Base-by-base conservation (phyloP, 495 filamentous ascomycete species). In the Hypoxylon subgilvum region DNA sequence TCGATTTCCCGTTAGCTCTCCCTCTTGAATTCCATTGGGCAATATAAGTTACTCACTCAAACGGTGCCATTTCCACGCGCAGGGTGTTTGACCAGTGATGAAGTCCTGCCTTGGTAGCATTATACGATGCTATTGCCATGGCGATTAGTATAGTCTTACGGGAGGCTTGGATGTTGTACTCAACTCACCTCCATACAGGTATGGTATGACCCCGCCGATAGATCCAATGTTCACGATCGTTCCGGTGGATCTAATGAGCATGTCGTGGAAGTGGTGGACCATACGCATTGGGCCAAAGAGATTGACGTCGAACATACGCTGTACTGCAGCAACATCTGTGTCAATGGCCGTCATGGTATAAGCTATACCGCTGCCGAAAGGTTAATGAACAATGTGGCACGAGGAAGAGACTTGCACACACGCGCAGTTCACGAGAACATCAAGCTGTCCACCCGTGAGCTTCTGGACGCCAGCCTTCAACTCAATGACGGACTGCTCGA, bases 271-370 rank as follows among this genome's bases (percentile, higher is more conserved):
- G 9, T 55, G 22, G n/a, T 62, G 65, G 0, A 73, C 62, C 71
- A 71, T 71, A 10, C 67, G 44, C 71, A 73, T 73, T 0, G 71
- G 69, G 0, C 71, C 71, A 43, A 73, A 70, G 7, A 73, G 53
- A 25, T 73, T 73, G n/a, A 73, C 69, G 1, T 25, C 59, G 28
- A 69, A 73, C 71, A 73, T 73, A 8, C 51, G 48, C 31, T 70
- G 31, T 0, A 69, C 65, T 0, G 23, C 23, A 1, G 1, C 5
- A 4, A 70, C 51, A 12, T 73, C 67, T 0, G 69, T 70, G 42
- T 73, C 71, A 1, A 58, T 60, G 0, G 65, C 67, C 1, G 71
- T 52, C 71, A 73, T 73, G 0, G 66, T 72, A 31, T 73, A 73
- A 10, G 18, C 62, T 59, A 36, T 5, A 18, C 52, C 52, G 2